A percentile compares a stretch with the other conserved stretches of the same genome.
Evolutionary conservation across 2,329 filamentous ascomycete species (phyloP).

Genomic region (Aspergillus sojae): DNA sequence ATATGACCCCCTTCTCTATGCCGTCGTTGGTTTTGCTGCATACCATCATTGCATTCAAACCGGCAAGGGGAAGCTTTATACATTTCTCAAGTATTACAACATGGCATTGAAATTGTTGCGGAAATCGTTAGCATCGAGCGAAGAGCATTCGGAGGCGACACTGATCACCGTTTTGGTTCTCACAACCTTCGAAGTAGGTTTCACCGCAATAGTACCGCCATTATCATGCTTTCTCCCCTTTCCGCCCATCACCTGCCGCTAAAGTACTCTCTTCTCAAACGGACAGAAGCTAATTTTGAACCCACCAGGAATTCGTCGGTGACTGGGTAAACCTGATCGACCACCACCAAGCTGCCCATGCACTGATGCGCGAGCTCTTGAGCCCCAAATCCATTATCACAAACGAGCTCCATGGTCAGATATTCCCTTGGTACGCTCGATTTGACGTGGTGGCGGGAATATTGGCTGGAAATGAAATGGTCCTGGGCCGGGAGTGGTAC

Average conservation of each 20-base stretch:
- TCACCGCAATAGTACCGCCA: background rate
- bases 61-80: constrained; percentile 71
- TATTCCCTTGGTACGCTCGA: constrained; percentile 85
- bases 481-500: constrained; percentile 79
- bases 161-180: constrained; percentile 87
- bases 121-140: constrained; percentile 68
- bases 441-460: constrained; percentile 86
- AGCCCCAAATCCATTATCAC: constrained; percentile 74
- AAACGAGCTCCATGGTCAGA: constrained; percentile 69
- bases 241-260: background rate
- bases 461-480: constrained; percentile 75
- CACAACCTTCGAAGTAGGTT: constrained; percentile 83
- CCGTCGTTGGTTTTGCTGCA: constrained; percentile 82
- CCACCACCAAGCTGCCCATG: constrained; percentile 86
- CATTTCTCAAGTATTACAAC: constrained; percentile 89
- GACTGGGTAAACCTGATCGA: constrained; percentile 94
- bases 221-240: background rate
- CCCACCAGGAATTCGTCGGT: constrained; percentile 79
- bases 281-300: constrained; percentile 8
- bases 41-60: constrained; percentile 78
- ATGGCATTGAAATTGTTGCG: constrained; percentile 79
- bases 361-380: constrained; percentile 77
- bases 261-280: background rate
- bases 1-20: constrained; percentile 82
- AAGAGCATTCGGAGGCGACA: constrained; percentile 72